Evolutionary conservation across 2,329 filamentous ascomycete genomes (phyloP).

Genomic region (Scopulariopsis brevicaulis): DNA sequence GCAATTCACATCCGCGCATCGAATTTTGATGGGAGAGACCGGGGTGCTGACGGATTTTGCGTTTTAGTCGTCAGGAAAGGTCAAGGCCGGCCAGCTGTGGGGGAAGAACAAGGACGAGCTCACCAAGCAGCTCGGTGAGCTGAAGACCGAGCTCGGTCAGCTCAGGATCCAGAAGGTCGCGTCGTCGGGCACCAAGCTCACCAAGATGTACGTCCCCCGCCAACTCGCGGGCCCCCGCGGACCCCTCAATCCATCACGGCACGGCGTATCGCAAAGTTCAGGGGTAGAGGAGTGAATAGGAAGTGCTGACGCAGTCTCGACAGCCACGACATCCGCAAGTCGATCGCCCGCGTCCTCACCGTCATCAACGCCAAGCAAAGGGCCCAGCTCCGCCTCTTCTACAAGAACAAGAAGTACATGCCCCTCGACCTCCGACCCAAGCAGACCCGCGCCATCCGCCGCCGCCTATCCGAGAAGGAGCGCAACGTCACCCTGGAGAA

Average conservation of each 20-base stretch:
- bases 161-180: slow-evolving; percentile 98
- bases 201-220: slow-evolving; percentile 68
- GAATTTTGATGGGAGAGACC: background rate
- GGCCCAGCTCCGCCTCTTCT: slow-evolving; percentile 95
- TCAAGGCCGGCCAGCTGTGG: slow-evolving; percentile 97
- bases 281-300: slow-evolving; percentile 4
- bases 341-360: slow-evolving; percentile 96
- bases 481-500: slow-evolving; percentile 76
- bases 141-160: slow-evolving; percentile 93
- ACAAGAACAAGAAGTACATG: slow-evolving; percentile 99
- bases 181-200: slow-evolving; percentile 90
- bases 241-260: background rate
- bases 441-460: slow-evolving; percentile 96
- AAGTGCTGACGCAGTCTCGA: slow-evolving; percentile 14
- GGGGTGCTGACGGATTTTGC: background rate
- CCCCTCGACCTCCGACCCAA: slow-evolving; percentile 97
- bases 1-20: background rate
- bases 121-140: slow-evolving; percentile 84
- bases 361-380: slow-evolving; percentile 99
- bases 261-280: background rate
- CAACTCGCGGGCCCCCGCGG: background rate
- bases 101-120: slow-evolving; percentile 99
- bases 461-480: slow-evolving; percentile 88
- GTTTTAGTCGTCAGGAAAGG: slow-evolving; percentile 44
- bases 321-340: slow-evolving; percentile 98